phyloP scores from a whole-genome alignment of 768 basidiomycete genomes.

The Pisolithus orientalis region DNA sequence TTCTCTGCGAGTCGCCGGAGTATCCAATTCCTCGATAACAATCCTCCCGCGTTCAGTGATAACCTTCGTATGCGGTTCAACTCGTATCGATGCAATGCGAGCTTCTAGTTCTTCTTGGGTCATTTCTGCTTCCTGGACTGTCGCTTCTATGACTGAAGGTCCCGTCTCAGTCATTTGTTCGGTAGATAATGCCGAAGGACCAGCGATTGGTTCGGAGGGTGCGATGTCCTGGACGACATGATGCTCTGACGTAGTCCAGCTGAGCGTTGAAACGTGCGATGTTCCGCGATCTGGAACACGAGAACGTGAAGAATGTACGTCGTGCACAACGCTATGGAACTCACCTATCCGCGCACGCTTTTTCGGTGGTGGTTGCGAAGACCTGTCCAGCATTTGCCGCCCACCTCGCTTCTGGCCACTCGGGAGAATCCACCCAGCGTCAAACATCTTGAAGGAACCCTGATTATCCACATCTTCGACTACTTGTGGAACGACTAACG shows the following conservation, averaged over 20 bases:
- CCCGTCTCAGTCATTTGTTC: conserved; percentile 16
- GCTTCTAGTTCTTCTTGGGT: conserved; percentile 16
- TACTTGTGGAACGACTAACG: conserved; percentile 43
- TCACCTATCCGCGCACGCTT: conserved; percentile 47
- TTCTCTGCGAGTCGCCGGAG: conserved; percentile 58
- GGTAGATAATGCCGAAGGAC: conserved; percentile 16
- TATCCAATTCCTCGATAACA: conserved; percentile 68
- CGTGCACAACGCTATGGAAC: conserved; percentile 4
- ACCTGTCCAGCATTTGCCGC: conserved; percentile 40
- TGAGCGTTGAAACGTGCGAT: conserved; percentile 42
- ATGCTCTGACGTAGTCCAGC: conserved; percentile 42
- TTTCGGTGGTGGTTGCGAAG: conserved; percentile 44
- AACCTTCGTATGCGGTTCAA: conserved; percentile 25
- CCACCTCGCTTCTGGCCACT: conserved; percentile 64
- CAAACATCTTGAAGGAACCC: conserved; percentile 75
- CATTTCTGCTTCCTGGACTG: conserved; percentile 4
- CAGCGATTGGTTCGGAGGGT: conserved; percentile 19
- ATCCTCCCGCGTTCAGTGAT: conserved; percentile 40
- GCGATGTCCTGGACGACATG: conserved; percentile 28
- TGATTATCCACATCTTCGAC: conserved; percentile 68
- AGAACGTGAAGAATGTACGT: background rate
- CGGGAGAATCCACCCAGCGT: conserved; percentile 84
- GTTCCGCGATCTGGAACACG: conserved; percentile 26
- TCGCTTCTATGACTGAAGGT: conserved; percentile 11
- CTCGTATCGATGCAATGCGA: conserved; percentile 21